Conservation (phyloP, 208 protist species). For the Trypanosoma mega region DNA sequence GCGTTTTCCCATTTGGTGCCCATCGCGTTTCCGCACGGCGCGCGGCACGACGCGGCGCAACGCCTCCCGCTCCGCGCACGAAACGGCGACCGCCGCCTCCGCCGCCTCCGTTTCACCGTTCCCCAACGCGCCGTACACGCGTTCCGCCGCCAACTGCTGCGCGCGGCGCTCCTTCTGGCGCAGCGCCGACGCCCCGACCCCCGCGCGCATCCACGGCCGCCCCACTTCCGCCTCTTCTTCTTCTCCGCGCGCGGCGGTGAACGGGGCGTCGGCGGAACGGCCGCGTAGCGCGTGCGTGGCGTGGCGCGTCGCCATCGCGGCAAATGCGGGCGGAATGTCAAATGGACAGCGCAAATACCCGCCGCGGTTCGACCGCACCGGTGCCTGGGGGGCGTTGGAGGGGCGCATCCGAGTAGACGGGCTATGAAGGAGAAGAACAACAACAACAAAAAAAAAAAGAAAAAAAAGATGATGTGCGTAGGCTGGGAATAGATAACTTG, state of each 20-base stretch:
- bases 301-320: slow-evolving; percentile 42
- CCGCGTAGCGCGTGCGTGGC: slow-evolving; percentile 9
- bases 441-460: no score
- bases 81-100: slow-evolving; percentile 23
- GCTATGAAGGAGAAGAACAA: no score
- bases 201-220: slow-evolving; percentile 67
- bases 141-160: slow-evolving; percentile 62
- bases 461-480: no score
- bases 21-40: slow-evolving; percentile 27
- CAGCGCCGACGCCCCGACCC: slow-evolving; percentile 51
- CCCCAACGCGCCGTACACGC: slow-evolving; percentile 48
- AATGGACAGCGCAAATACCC: slow-evolving; percentile 79
- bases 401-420: background rate
- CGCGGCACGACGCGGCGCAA: slow-evolving; percentile 55
- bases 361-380: slow-evolving; percentile 55
- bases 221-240: slow-evolving; percentile 20
- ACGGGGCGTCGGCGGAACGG: background rate
- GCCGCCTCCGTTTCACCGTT: slow-evolving; percentile 4
- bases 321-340: slow-evolving; percentile 43
- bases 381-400: slow-evolving; percentile 14
- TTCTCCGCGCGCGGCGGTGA: slow-evolving; percentile 4
- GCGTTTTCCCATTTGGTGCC: background rate
- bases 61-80: slow-evolving; percentile 38
- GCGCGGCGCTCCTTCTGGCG: slow-evolving; percentile 47
- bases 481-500: no score